Conservation (phyloP, 2,329 filamentous ascomycete genomes). For the Aspergillus thermomutatus region DNA sequence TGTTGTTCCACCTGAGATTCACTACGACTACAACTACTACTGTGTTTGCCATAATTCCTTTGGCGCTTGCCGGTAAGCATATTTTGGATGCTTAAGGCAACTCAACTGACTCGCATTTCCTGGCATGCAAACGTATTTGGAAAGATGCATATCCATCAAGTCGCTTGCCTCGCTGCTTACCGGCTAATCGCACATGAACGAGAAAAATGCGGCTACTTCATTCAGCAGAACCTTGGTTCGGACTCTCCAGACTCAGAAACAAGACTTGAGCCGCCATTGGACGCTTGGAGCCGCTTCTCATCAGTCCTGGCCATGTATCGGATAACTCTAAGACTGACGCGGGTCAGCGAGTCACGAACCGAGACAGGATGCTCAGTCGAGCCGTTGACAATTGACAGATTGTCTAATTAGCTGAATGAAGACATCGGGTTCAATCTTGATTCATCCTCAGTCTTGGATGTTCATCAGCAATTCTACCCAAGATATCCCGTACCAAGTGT, state of each 20-base stretch:
- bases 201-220: neutral
- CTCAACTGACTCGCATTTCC: neutral
- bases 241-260: neutral
- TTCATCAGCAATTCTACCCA: neutral
- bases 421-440: neutral
- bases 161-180: neutral
- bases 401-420: neutral
- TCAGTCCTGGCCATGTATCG: neutral
- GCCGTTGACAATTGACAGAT: neutral
- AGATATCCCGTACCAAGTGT: neutral
- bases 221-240: neutral
- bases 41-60: neutral
- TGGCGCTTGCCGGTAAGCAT: no score
- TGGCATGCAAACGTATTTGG: neutral
- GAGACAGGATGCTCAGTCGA: neutral
- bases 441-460: neutral
- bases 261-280: neutral
- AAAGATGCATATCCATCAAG: neutral
- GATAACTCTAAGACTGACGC: neutral
- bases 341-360: neutral
- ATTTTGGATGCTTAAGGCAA: neutral
- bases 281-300: neutral
- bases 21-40: no score
- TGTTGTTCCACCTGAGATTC: slow-evolving; percentile 1
- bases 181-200: neutral